Base-by-base conservation (phyloP, 257 asterid species). In the Apocynum venetum region DNA sequence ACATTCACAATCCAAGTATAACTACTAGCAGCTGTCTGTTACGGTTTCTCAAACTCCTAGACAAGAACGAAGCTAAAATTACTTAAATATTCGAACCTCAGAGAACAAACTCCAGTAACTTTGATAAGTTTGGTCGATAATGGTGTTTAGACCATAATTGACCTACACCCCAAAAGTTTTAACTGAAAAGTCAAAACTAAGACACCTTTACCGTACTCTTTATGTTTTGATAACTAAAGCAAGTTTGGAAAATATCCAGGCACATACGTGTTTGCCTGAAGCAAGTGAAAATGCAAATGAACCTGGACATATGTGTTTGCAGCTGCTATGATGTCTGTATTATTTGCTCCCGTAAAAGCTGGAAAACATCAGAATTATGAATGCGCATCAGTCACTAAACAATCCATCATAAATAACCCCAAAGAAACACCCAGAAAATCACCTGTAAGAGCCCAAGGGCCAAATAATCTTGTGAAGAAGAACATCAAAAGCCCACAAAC, bases 281-380 rank as follows among this genome's bases (percentile, higher is more conserved):
- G 31, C 31, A 25, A 25, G 31, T 25, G 31, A 25, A 25, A 25
- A 25, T 25, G 31, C 31, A 25, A 25, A 25, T 25, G 31, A 77
- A 92, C 98, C 97, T 95, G 98, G 79, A 93, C 96, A 71, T 93
- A 95, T 68, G 91, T 92, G 77, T 95, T 89, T 52, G 97, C 98
- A 51, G 98, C 96, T 83, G 88, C 81, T 74, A 88, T 73, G 38
- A 95, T 90, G 56, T 91, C 97, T 12, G 86, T 80, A 72, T 91
- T 88, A 10, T 83, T 89, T 76, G 98, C 98, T 84, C 98, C 98
- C 0, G 97, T 79, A 81, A 95, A 95, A 81, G 88, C 98, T 95
- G 96, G 66, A 84, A 74, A 25, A 72, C 2, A 31, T 25, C 47
- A 61, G 48, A 73, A 75, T 77, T 51, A 57, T 36, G 53, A 25